Evolutionary conservation across 2,329 filamentous ascomycete genomes (phyloP).

Genomic region (Botryotinia convoluta): DNA sequence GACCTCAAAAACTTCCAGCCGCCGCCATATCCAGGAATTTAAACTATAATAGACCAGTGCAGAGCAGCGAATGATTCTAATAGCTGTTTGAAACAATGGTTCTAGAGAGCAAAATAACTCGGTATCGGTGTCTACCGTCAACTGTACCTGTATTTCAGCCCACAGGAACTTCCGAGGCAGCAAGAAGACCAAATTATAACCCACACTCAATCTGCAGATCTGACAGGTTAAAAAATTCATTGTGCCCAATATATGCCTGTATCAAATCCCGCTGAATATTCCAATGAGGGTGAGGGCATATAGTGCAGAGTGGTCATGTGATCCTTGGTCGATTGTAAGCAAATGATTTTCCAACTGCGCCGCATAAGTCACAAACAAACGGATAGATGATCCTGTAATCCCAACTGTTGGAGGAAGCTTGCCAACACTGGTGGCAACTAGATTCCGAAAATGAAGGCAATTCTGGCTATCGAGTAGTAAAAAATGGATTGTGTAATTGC

Average conservation of each 20-base stretch:
- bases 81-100: not conserved
- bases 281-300: not conserved
- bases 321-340: not conserved
- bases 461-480: not conserved
- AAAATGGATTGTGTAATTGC: not conserved
- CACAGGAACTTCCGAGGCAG: too few relatives aligned
- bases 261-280: not conserved
- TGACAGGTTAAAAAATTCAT: fast-evolving
- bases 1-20: not conserved
- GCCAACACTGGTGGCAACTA: not conserved
- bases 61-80: not conserved
- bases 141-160: not conserved
- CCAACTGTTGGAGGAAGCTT: not conserved
- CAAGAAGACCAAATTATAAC: not conserved
- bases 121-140: not conserved
- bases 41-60: not conserved
- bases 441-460: not conserved
- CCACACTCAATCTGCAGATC: not conserved
- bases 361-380: not conserved
- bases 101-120: not conserved
- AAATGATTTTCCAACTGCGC: not conserved
- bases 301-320: not conserved
- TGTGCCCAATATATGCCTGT: not conserved
- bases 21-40: not conserved
- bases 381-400: not conserved